Evolutionary conservation across 495 filamentous ascomycete species (phyloP).

Genomic region (Daldinia concentrica): DNA sequence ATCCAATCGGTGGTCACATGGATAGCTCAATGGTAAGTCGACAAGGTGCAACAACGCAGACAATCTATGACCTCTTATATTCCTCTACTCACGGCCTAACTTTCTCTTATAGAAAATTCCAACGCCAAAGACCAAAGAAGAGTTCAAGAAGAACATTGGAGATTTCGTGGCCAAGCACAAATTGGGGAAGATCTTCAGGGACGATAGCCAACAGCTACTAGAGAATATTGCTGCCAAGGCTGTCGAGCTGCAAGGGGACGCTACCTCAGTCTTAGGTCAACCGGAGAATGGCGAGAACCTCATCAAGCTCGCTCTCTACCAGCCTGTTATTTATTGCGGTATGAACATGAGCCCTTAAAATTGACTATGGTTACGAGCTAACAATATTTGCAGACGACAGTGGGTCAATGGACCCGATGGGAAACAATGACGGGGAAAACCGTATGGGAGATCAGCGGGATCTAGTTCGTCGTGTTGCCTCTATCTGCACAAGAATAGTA

Average conservation of each 20-base stretch:
- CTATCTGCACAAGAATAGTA: conserved; percentile 33
- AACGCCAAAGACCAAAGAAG: conserved; percentile 25
- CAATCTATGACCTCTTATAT: background rate
- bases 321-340: conserved; percentile 39
- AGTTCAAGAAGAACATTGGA: conserved; percentile 30
- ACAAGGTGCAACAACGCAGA: conserved; percentile 1
- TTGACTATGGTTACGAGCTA: background rate
- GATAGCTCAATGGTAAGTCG: background rate
- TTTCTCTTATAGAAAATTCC: conserved; percentile 3
- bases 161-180: conserved; percentile 24
- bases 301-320: conserved; percentile 32
- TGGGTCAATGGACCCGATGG: conserved; percentile 26
- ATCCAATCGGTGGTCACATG: conserved; percentile 20
- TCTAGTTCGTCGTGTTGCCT: conserved; percentile 26
- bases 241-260: conserved; percentile 25
- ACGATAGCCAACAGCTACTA: conserved; percentile 14
- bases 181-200: conserved; percentile 27
- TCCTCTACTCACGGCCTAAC: conserved; percentile 2
- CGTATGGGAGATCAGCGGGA: conserved; percentile 31
- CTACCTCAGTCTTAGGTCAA: conserved; percentile 11
- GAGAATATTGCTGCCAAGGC: conserved; percentile 29
- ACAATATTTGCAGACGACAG: conserved; percentile 26
- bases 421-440: conserved; percentile 19
- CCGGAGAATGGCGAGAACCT: conserved; percentile 26
- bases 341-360: background rate